Base-by-base conservation (phyloP, 805 yeast genomes). In the Spathaspora boniae region DNA sequence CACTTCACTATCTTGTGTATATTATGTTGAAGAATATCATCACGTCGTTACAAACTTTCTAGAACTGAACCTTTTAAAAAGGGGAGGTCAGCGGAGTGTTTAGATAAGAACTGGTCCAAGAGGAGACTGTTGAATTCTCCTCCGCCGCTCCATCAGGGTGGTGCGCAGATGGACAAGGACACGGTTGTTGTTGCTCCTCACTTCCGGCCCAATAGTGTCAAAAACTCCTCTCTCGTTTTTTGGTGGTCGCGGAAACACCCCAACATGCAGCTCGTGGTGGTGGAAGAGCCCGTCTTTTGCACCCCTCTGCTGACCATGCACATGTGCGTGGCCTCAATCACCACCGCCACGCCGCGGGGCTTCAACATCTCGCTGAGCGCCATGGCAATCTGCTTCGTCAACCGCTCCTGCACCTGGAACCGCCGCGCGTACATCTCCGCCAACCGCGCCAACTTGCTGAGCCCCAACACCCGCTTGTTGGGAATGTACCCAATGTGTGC, bases 251-350 rank as follows among this genome's bases (percentile, higher is more conserved):
- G 76, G 71, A 93, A 93, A 47, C 95, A 85, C 7, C 98, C 98
- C 50, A 93, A 73, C 97, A 93, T 91, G 56, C 98, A 91, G 52
- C 96, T 86, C 14, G 98, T 93, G 22, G 88, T 80, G 2, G 98
- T 93, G 14, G 85, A 75, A 14, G 95, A 84, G 1, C 98, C 97
- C 0, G 96, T 79, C 62, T 93, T 93, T 60, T 93, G 97, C 18
- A 93, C 86, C 38, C 98, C 98, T 56, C 98, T 77, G 58, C 95
- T 86, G 18, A 91, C 98, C 98, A 93, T 93, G 61, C 98, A 93
- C 98, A 93, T 93, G 58, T 93, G 98, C 2, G 91, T 78, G 14
- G 97, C 97, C 62, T 93, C 98, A 52, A 93, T 88, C 18, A 93
- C 98, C 26, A 93, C 98, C 1, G 98, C 98, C 6, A 93, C 98